Evolutionary conservation across 2,329 filamentous ascomycete species (phyloP).

Genomic region (Apiospora phragmitis): DNA sequence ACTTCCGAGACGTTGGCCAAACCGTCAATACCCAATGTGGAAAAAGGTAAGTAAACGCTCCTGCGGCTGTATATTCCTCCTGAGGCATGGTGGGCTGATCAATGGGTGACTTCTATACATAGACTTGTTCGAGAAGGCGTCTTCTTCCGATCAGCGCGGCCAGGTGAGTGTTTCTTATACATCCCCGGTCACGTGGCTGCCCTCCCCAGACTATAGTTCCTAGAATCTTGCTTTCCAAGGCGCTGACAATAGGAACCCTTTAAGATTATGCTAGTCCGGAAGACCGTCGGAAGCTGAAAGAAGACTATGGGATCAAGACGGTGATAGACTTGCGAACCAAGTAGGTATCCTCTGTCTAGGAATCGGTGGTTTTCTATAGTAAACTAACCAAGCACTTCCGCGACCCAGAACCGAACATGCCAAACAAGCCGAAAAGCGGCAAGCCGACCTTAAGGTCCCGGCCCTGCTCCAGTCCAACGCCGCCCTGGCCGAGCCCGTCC

Average conservation of each 20-base stretch:
- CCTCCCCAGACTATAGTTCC: not conserved
- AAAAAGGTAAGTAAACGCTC: conserved; percentile 44
- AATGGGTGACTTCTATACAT: not conserved
- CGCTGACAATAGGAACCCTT: not conserved
- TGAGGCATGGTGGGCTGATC: not conserved
- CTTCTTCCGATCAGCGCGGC: conserved; percentile 69
- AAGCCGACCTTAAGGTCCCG: conserved; percentile 45
- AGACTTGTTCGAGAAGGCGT: conserved; percentile 59
- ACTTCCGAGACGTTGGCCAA: conserved; percentile 75
- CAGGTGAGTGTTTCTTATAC: conserved; percentile 39
- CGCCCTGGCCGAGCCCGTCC: conserved; percentile 53
- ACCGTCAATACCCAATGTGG: conserved; percentile 63
- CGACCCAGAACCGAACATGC: conserved; percentile 67
- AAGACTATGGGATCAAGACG: conserved; percentile 65
- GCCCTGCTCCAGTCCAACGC: conserved; percentile 49
- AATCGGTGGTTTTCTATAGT: too few relatives aligned
- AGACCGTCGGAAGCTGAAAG: conserved; percentile 61
- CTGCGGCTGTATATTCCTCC: not conserved
- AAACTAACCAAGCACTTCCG: not conserved
- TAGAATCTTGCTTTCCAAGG: not conserved
- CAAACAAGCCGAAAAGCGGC: conserved; percentile 64
- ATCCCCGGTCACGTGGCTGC: not conserved
- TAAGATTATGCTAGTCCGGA: conserved; percentile 68
- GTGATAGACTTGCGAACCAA: conserved; percentile 80
- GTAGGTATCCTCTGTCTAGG: conserved; percentile 39